Base-by-base conservation (phyloP, 768 basidiomycete genomes). In the Tephrocybe sp. region DNA sequence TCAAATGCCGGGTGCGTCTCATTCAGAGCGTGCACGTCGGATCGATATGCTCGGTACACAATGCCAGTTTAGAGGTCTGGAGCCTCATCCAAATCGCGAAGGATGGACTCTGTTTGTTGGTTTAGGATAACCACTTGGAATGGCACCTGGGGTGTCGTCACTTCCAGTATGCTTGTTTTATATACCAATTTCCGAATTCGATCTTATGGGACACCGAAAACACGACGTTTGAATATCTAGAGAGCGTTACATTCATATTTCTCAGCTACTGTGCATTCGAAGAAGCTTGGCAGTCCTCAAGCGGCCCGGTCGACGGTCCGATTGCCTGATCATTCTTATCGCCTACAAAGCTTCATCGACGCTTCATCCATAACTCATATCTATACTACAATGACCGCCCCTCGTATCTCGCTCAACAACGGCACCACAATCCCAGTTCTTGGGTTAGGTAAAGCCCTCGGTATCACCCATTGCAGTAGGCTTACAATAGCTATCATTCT, bases 381-480 rank as follows among this genome's bases (percentile, higher is more conserved):
- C 36, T 19, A 19, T 26, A 35, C 22, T 19, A 50, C 46, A 30
- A 56, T 45, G 57, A 20, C 55, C 11, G 45, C 39, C 16, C 62
- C 63, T 35, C n/a, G 26, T 19, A 71, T 86, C 64, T 78, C 79
- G 61, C 76, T 90, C 48, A 87, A 85, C 72, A 82, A 77, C 58
- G 81, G 79, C 39, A 54, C 62, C 22, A 71, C 74, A 39, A 83
- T 85, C 54, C 83, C 83, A 42, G 69, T 72, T 16, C 62, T 85
- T 39, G 83, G 82, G 14, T 74, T 86, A 30, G 86, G 87, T 76
- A 57, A 62, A 68, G 56, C 1, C 17, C 32, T 16, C 19, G 4
- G 14, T 35, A 20, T 33, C 23, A 12, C 32, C 17, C n/a, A 7
- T 13, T 40, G 23, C 16, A 40, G 47, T 51, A 41, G 38, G 30